Conservation (phyloP, 305 asterid genomes). For the Coffea humblotiana region DNA sequence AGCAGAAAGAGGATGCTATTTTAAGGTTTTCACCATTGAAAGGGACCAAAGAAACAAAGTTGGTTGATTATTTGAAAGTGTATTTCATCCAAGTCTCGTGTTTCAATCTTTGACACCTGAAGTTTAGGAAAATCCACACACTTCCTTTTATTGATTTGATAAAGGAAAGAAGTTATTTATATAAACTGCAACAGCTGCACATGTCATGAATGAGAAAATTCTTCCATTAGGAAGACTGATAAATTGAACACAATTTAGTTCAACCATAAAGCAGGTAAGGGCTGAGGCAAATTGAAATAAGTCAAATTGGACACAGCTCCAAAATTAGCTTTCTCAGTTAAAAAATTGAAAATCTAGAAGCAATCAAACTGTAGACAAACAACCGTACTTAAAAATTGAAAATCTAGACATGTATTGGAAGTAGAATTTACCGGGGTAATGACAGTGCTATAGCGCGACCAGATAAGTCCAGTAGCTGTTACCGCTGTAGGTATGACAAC, state of each 20-base stretch:
- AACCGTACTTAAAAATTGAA: not conserved
- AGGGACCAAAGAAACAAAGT: not conserved
- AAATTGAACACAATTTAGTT: not conserved
- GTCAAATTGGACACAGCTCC: not conserved
- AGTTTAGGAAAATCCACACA: not conserved
- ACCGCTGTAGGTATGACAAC: constrained; percentile 51
- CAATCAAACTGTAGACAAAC: not conserved
- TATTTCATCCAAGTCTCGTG: not conserved
- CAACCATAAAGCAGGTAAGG: not conserved
- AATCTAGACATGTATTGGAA: not conserved
- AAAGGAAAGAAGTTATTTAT: not conserved
- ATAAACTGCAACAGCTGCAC: not conserved
- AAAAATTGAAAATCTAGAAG: not conserved
- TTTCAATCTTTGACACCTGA: not conserved
- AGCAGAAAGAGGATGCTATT: not conserved
- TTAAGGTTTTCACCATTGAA: not conserved
- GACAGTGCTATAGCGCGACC: constrained; percentile 92
- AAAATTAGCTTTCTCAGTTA: not conserved
- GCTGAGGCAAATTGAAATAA: not conserved
- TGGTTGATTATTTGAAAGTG: not conserved
- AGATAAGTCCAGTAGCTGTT: constrained; percentile 79
- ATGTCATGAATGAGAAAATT: not conserved
- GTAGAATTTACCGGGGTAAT: constrained; percentile 71
- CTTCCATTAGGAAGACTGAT: not conserved
- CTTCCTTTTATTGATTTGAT: too few relatives aligned